Evolutionary conservation across 164 flowering plant genomes (phyloP), one percentile per base, ranked within the genome.

Genomic region (Magnolia officinalis): DNA sequence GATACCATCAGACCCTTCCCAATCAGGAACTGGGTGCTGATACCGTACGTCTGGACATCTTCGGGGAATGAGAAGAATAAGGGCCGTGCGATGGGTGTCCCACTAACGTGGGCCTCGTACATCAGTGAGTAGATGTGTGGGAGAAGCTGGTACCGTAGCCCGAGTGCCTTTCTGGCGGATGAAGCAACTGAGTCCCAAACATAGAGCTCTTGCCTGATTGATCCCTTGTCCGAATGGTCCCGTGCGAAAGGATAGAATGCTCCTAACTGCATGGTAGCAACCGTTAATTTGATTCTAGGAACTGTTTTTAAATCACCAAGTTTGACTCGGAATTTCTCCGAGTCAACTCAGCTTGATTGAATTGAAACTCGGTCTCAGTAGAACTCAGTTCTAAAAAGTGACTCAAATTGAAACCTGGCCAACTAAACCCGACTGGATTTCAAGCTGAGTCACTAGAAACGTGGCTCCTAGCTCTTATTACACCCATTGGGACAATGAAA

Each of bases 231-330:
- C 1, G 95, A 84, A 77, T 94, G 98, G 73, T 92, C 91, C 72
- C 98, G 86, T 2, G 97, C 65, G 64, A 94, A 94, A 4, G 98
- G 95, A 80, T 92, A 92, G 73, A 92, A 90, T 11, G 97, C 95
- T 0, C 97, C 98, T 18, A 94, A 78, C 96, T 91, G 87, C 86
- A 83, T 1, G 50, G 50, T 1, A 26, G 19, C 61, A 8, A 37
- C 18, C 11, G 61, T 10, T 55, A 55, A 55, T 55, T 16, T 16
- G 13, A 16, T 55, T 55, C 13, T 55, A 10, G 61, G 13, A 2
- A 10, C 61, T 2, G 61, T 16, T 55, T 16, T 10, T 10, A 16
- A 55, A 8, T 37, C 45, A 37, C 45, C 45, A 37, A 37, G 45
- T 37, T 37, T 6, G 45, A 37, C 45, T 37, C 45, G 45, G 45